Percentiles rank a stretch among this genome's conserved stretches.
phyloP scores from a whole-genome alignment of 306 rosid species.

The Vigna reflexopilosa region DNA sequence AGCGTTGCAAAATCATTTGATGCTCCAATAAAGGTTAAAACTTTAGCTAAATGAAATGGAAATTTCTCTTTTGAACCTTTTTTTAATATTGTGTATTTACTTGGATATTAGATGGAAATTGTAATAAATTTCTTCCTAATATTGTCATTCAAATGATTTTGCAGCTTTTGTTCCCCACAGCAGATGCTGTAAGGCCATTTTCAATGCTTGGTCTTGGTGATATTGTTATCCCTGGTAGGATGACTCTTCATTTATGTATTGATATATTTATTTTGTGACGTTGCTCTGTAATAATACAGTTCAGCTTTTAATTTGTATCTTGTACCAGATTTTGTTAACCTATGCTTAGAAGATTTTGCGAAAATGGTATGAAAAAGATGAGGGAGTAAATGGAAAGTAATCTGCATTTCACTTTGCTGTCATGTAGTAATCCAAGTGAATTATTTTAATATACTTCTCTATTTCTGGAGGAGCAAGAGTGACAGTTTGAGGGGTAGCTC shows the following conservation, averaged over 20 bases:
- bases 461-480: not conserved
- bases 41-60: conserved; percentile 37
- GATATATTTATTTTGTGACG: not conserved
- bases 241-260: conserved; percentile 33
- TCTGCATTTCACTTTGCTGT: conserved; percentile 31
- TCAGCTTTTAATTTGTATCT: conserved; percentile 26
- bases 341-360: conserved; percentile 27
- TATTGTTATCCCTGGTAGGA: conserved; percentile 96
- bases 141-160: conserved; percentile 37
- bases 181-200: conserved; percentile 85
- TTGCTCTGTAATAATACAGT: conserved; percentile 16
- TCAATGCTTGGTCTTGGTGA: conserved; percentile 99
- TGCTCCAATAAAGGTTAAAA: conserved; percentile 95
- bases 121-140: conserved; percentile 26
- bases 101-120: conserved; percentile 19
- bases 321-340: conserved; percentile 7
- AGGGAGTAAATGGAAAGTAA: not conserved
- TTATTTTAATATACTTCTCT: no score
- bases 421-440: not conserved
- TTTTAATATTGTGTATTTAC: not conserved
- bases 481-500: not conserved
- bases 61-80: conserved; percentile 27
- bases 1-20: conserved; percentile 99
- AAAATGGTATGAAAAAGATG: conserved; percentile 6
- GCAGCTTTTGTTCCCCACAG: conserved; percentile 97